These are phyloP conservation scores for Quercus phellos DNA, from an alignment of 331 rosid genomes.

Conservation along the genomic window DNA sequence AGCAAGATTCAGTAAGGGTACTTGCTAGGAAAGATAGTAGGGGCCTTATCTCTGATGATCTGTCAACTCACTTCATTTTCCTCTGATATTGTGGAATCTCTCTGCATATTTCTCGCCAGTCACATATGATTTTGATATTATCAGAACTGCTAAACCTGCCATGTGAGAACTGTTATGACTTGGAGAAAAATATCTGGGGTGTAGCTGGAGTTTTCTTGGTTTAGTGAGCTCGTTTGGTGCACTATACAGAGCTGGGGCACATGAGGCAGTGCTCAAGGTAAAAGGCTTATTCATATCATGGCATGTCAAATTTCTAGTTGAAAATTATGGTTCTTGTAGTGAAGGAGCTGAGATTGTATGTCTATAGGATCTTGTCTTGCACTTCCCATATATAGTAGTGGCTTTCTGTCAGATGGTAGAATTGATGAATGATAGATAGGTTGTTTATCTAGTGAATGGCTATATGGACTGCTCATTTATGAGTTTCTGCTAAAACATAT, in stretches of 20 bases:
- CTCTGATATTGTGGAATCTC: constrained; percentile 50
- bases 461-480: constrained; percentile 57
- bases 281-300: constrained; percentile 65
- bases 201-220: constrained; percentile 92
- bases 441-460: constrained; percentile 48
- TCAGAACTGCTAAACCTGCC: constrained; percentile 30
- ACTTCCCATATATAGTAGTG: constrained; percentile 53
- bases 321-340: constrained; percentile 27
- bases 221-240: constrained; percentile 64
- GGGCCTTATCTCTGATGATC: constrained; percentile 49
- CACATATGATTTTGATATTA: constrained; percentile 23
- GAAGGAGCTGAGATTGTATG: constrained; percentile 40
- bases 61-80: constrained; percentile 50
- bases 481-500: constrained; percentile 57
- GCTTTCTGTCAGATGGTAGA: constrained; percentile 78
- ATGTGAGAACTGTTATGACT: constrained; percentile 40
- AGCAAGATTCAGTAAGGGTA: constrained; percentile 50
- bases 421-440: constrained; percentile 58
- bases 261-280: constrained; percentile 63
- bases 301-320: constrained; percentile 39
- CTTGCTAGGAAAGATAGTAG: constrained; percentile 55
- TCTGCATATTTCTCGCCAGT: constrained; percentile 46
- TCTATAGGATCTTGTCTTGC: constrained; percentile 87
- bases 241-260: constrained; percentile 66
- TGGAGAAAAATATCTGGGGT: constrained; percentile 89